Conservation (phyloP, 306 rosid species). For the Psophocarpus tetragonolobus region DNA sequence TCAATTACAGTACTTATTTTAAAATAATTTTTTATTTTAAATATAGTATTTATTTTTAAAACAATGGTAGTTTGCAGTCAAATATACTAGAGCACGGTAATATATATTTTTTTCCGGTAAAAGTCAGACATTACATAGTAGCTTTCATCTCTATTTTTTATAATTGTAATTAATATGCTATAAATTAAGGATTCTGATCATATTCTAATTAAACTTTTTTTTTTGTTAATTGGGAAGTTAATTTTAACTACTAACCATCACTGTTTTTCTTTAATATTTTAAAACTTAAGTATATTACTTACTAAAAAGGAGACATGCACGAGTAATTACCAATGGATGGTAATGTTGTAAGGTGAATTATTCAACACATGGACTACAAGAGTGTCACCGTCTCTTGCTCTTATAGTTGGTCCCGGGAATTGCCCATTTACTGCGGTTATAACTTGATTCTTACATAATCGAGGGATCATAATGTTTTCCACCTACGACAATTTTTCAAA, state of each 20-base stretch:
- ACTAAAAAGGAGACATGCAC: not conserved
- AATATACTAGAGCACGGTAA: too few species aligned
- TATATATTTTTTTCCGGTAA: too few species aligned
- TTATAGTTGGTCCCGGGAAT: slow-evolving; percentile 31
- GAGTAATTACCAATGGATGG: slow-evolving; percentile 36
- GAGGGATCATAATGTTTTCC: not conserved
- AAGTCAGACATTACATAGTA: too few species aligned
- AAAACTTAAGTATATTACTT: not conserved
- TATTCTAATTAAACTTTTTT: too few species aligned
- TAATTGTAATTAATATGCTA: too few species aligned
- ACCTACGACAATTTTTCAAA: slow-evolving; percentile 25
- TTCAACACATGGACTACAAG: slow-evolving; percentile 32
- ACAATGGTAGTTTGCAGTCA: too few species aligned
- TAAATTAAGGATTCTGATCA: too few species aligned
- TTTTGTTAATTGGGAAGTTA: not conserved
- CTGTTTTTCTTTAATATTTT: not conserved
- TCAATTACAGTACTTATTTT: too few species aligned
- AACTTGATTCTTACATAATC: slow-evolving; percentile 17
- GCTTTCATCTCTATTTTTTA: too few species aligned
- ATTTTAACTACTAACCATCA: not conserved
- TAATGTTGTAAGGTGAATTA: slow-evolving; percentile 30
- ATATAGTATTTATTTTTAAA: too few species aligned
- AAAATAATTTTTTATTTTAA: too few species aligned
- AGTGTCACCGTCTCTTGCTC: slow-evolving; percentile 22
- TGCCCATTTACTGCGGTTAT: slow-evolving; percentile 21